Evolutionary conservation across 345 rosid genomes (phyloP), one percentile per base, ranked within the genome.

Genomic region (Mallotus nudiflorus): DNA sequence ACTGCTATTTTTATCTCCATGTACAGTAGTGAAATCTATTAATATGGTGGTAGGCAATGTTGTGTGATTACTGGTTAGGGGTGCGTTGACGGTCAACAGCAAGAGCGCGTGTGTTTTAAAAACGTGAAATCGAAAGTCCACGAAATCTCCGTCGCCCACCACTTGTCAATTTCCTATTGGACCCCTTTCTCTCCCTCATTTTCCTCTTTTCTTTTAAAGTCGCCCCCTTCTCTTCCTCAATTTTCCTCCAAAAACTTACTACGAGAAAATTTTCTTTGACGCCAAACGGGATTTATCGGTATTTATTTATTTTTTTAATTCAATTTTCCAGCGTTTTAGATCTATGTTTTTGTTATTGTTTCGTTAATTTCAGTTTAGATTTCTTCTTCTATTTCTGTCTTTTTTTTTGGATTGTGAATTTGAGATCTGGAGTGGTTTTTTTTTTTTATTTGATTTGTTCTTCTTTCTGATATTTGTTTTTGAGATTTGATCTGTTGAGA

Each of bases 161-260:
- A 81, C 80, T 18, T 85, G 89, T 81, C 86, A 8, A 0, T 5
- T 16, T 64, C 0, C n/a, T 4, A 82, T 80, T 83, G 83, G 88
- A 40, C 80, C 79, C 0, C 59, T 48, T 55, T 53, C 66, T 27
- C n/a, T 4, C 56, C 3, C 16, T 45, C 31, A 72, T 6, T 40
- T 4, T 0, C 52, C 62, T 50, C 54, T 57, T 20, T 57, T 16
- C 8, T 59, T 59, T 35, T 19, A 35, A 18, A 6, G 5, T 35
- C 60, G 39, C 55, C 27, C 56, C 61, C 54, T 45, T 46, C 49
- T 27, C 60, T 46, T 53, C 35, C 42, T 19, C 31, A 11, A n/a
- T n/a, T n/a, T n/a, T n/a, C n/a, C n/a, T n/a, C n/a, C n/a, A n/a
- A n/a, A n/a, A n/a, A n/a, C n/a, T n/a, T n/a, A n/a, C n/a, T n/a